Percentiles rank a stretch among this genome's conserved stretches.
Evolutionary conservation across 2,329 filamentous ascomycete species (phyloP).

Genomic region (Diplodia mutila): DNA sequence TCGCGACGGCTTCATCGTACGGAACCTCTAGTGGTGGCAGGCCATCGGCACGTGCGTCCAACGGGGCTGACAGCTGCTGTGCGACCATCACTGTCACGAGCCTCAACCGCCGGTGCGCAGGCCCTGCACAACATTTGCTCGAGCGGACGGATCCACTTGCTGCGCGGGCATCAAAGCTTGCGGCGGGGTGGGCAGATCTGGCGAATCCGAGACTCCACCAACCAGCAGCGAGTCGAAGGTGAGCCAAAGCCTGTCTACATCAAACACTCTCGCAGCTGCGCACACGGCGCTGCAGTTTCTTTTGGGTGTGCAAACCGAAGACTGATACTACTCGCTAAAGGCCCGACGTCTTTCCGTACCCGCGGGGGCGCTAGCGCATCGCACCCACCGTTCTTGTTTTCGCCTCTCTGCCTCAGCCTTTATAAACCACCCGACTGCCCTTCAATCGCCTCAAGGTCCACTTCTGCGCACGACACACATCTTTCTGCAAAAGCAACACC

Average conservation of each 20-base stretch:
- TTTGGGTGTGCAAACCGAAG: slow-evolving; percentile 23
- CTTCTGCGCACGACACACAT: not conserved
- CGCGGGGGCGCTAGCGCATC: slow-evolving; percentile 12
- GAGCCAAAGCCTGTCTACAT: slow-evolving; percentile 13
- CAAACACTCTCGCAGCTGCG: slow-evolving; percentile 19
- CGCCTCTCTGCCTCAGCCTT: slow-evolving; percentile 8
- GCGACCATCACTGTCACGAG: slow-evolving; percentile 23
- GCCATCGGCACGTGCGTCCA: not conserved
- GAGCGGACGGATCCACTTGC: slow-evolving; percentile 24
- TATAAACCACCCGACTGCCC: slow-evolving; percentile 17
- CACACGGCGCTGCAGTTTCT: slow-evolving; percentile 21
- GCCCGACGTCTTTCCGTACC: slow-evolving; percentile 16
- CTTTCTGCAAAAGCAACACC: not conserved
- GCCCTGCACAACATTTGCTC: slow-evolving; percentile 22
- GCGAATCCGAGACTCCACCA: slow-evolving; percentile 13
- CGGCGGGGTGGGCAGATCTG: slow-evolving; percentile 21
- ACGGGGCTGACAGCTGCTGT: slow-evolving; percentile 23
- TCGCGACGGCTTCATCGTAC: not conserved
- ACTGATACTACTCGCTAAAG: slow-evolving; percentile 23
- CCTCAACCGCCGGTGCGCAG: slow-evolving; percentile 13
- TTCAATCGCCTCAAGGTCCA: slow-evolving; percentile 9
- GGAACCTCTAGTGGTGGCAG: not conserved
- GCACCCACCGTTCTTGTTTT: slow-evolving; percentile 21
- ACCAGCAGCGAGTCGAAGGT: slow-evolving; percentile 1
- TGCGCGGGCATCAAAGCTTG: slow-evolving; percentile 24